Base-by-base conservation (phyloP, 805 yeast genomes). In the Starmera dryadoides region DNA sequence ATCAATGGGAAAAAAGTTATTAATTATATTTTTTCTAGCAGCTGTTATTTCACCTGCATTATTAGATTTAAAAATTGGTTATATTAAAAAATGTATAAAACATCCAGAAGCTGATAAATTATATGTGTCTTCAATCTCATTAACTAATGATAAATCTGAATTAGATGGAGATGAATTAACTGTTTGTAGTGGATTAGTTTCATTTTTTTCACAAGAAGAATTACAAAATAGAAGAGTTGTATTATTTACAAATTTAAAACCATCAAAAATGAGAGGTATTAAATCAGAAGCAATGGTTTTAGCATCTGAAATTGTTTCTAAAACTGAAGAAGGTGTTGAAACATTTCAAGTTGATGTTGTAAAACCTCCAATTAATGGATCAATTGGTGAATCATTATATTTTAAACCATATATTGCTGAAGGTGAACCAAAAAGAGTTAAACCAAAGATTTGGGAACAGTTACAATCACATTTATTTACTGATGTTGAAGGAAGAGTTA, bases 281-380 rank as follows among this genome's bases (percentile, higher is more conserved):
- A 53, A 50, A 31, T 77, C 84, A 2, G 75, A 78, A 45, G 85
- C 82, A 0, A 81, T 81, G 86, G 49, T 81, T 1, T 50, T 81
- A 17, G 85, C 86, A n/a, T 79, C 84, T 2, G 73, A 62, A 25
- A 55, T 42, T 12, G 28, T 38, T 0, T n/a, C n/a, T n/a, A n/a
- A n/a, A n/a, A n/a, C 40, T 30, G 45, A 35, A 7, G 57, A 46
- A 2, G 43, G 39, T 2, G 28, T 42, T n/a, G n/a, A n/a, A n/a
- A n/a, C n/a, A n/a, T n/a, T n/a, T 1, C 45, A 45, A 20, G 77
- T 77, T 4, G 78, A 70, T 34, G 55, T 75, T 6, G 69, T 78
- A 0, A 41, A 38, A 3, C 77, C 81, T 1, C 79, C 83, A 4
- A 7, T 1, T 1, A 42, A 42, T 7, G 52, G 66, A 3, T 32